Evolutionary conservation across 257 asterid species (phyloP).

Genomic region (Forsythia viridissima): DNA sequence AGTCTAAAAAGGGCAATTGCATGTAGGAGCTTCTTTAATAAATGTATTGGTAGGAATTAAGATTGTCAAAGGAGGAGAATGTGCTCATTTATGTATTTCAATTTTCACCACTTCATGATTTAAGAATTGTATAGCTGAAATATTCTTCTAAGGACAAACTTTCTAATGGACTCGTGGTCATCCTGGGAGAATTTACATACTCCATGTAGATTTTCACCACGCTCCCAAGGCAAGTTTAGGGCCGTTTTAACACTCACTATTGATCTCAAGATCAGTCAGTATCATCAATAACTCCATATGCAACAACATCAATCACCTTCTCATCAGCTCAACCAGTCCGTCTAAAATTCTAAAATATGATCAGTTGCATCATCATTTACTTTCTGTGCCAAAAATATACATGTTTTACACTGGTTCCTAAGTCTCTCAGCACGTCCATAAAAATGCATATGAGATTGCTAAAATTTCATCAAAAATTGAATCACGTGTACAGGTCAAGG

Average conservation of each 20-base stretch:
- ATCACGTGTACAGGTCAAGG: neutral
- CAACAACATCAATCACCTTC: neutral
- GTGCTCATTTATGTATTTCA: neutral
- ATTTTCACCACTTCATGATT: neutral
- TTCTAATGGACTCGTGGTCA: neutral
- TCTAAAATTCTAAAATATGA: neutral
- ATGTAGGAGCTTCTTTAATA: neutral
- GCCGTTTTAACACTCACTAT: neutral
- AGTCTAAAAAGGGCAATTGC: neutral
- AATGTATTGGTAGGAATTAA: neutral
- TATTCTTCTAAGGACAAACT: neutral
- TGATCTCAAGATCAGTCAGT: neutral
- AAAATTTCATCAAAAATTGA: neutral
- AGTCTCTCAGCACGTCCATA: neutral
- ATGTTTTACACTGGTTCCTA: neutral
- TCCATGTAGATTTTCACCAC: neutral
- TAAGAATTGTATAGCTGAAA: neutral
- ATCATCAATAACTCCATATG: neutral
- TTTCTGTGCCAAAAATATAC: neutral
- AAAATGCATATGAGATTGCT: neutral
- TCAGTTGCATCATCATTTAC: neutral
- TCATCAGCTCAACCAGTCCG: neutral
- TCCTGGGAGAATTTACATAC: neutral
- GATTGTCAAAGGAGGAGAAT: neutral
- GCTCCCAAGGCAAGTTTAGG: neutral